Conservation (phyloP, 805 yeast species). For the Vanderwaltozyma verrucispora region DNA sequence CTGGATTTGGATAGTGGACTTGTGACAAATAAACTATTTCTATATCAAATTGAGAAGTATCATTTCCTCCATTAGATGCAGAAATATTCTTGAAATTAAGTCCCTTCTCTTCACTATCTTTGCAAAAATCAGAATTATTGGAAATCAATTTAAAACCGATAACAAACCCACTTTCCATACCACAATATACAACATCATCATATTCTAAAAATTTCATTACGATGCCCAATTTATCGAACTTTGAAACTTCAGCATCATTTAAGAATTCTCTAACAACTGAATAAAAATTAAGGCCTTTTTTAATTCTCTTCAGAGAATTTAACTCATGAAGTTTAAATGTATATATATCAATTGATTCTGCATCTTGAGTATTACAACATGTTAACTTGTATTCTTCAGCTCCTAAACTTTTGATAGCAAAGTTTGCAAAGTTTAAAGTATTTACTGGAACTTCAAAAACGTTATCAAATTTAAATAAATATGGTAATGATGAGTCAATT, state of each 20-base stretch:
- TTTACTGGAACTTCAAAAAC: conserved; percentile 18
- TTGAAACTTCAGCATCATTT: conserved; percentile 1
- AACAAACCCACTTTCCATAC: conserved; percentile 24
- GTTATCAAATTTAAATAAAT: not conserved
- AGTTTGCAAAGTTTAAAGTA: conserved; percentile 27
- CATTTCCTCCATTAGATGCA: too few species aligned
- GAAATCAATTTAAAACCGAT: conserved; percentile 21
- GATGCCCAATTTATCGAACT: conserved; percentile 21
- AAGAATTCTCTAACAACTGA: conserved; percentile 5
- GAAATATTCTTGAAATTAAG: too few species aligned
- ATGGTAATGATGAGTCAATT: not conserved
- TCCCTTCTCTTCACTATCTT: not conserved
- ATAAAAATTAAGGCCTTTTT: conserved; percentile 14
- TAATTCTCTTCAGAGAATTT: conserved; percentile 17
- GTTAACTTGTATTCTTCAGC: conserved; percentile 9
- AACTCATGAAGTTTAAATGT: conserved; percentile 7
- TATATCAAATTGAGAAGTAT: too few species aligned
- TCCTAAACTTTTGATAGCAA: conserved; percentile 5
- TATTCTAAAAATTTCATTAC: conserved; percentile 18
- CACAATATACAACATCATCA: conserved; percentile 13
- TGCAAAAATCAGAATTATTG: not conserved
- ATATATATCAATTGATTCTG: conserved; percentile 24
- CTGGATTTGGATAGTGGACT: conserved; percentile 23
- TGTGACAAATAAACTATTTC: conserved; percentile 17
- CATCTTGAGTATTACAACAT: conserved; percentile 24